Evolutionary conservation across 1,139 yeast species (phyloP).

Genomic region (Taphrina confusa): DNA sequence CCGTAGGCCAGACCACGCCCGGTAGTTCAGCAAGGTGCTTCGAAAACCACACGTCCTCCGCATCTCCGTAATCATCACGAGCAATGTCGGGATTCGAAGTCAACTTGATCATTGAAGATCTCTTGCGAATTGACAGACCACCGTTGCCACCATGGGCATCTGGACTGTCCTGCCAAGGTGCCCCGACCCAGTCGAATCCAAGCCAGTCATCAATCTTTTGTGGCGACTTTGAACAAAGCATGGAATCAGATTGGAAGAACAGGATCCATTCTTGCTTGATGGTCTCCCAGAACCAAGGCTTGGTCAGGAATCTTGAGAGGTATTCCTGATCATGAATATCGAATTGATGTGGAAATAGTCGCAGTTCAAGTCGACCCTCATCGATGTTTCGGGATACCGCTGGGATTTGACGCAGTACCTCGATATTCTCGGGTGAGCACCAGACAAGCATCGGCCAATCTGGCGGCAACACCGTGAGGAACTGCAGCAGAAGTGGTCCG

Average conservation of each 20-base stretch:
- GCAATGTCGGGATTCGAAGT: slow-evolving; percentile 25
- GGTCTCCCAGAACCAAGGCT: slow-evolving; percentile 29
- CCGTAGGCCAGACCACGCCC: slow-evolving; percentile 23
- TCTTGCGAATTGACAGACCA: slow-evolving; percentile 11
- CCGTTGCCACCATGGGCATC: slow-evolving; percentile 32
- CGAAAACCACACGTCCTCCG: slow-evolving; percentile 33
- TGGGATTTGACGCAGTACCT: slow-evolving; percentile 22
- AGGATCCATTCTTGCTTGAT: slow-evolving; percentile 18
- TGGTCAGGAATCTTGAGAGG: slow-evolving; percentile 31
- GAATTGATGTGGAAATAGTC: slow-evolving; percentile 26
- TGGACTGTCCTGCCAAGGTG: slow-evolving; percentile 31
- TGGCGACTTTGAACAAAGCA: slow-evolving; percentile 31
- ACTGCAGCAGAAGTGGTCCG: slow-evolving; percentile 19
- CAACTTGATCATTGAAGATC: slow-evolving; percentile 28
- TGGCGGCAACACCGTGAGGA: slow-evolving; percentile 20
- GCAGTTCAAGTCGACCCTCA: slow-evolving; percentile 20
- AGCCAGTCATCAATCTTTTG: slow-evolving; percentile 26
- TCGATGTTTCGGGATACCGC: slow-evolving; percentile 16
- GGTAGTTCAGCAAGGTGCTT: slow-evolving; percentile 8
- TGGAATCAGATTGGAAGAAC: slow-evolving; percentile 28
- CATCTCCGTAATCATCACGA: slow-evolving; percentile 20
- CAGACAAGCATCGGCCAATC: slow-evolving; percentile 27
- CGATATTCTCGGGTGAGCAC: slow-evolving; percentile 30
- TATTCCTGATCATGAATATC: slow-evolving; percentile 26
- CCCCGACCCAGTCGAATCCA: slow-evolving; percentile 34